A percentile compares a stretch with the other conserved stretches of the same genome.
These are phyloP conservation scores for Ormosia semicastrata DNA, from an alignment of 306 rosid species.

Conservation along the genomic window DNA sequence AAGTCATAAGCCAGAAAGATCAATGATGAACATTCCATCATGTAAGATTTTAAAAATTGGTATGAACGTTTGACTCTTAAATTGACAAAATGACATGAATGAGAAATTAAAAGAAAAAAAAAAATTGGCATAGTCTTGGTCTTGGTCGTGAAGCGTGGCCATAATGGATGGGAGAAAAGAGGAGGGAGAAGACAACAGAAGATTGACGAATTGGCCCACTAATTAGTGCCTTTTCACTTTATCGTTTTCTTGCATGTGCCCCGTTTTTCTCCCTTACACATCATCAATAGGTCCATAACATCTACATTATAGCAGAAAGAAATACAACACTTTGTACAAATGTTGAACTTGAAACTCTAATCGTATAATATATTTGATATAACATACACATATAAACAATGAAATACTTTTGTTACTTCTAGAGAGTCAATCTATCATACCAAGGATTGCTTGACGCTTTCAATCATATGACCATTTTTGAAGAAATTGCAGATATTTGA, in stretches of 20 bases:
- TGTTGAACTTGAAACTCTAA: no score
- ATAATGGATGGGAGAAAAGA: slow-evolving; percentile 33
- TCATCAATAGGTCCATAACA: slow-evolving; percentile 20
- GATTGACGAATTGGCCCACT: slow-evolving; percentile 56
- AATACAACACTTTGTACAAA: no score
- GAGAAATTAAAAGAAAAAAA: neutral
- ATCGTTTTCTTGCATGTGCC: slow-evolving; percentile 42
- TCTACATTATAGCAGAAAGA: no score
- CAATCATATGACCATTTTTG: no score
- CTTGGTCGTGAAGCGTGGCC: slow-evolving; percentile 31
- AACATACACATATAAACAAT: no score
- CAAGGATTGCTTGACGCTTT: no score
- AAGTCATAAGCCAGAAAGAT: slow-evolving; percentile 5
- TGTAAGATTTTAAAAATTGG: neutral
- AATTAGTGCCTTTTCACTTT: slow-evolving; percentile 46
- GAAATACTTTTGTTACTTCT: no score
- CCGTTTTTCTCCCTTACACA: slow-evolving; percentile 29
- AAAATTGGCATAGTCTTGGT: slow-evolving; percentile 23
- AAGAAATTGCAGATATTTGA: no score
- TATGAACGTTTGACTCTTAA: slow-evolving; percentile 36
- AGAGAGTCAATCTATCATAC: no score
- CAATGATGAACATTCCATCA: slow-evolving; percentile 16
- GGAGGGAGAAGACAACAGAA: slow-evolving; percentile 33
- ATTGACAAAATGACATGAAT: slow-evolving; percentile 7
- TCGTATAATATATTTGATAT: no score